Evolutionary conservation across 140 eudicot genomes (phyloP).

Genomic region (Ambrosia hybrid): DNA sequence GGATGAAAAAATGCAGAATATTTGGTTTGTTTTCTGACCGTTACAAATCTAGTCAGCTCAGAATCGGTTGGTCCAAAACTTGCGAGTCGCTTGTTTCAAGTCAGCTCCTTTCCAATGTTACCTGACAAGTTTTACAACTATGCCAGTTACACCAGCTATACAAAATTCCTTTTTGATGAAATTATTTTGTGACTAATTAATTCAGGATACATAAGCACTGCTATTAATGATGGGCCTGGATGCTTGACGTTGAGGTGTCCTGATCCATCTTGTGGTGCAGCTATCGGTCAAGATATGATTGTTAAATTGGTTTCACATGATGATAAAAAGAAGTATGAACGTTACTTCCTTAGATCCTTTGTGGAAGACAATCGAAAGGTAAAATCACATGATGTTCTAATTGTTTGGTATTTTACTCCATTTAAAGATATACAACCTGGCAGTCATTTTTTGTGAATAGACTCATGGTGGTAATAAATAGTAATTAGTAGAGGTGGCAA

Average conservation of each 20-base stretch:
- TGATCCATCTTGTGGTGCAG: slow-evolving; percentile 95
- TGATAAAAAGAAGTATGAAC: slow-evolving; percentile 75
- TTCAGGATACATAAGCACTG: slow-evolving; percentile 76
- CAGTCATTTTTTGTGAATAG: background rate
- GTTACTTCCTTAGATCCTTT: slow-evolving; percentile 89
- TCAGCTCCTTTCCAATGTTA: background rate
- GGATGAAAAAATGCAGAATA: background rate
- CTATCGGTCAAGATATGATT: slow-evolving; percentile 96
- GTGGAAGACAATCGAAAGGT: slow-evolving; percentile 97
- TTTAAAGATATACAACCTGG: no score
- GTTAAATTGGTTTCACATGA: slow-evolving; percentile 51
- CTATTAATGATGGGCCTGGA: slow-evolving; percentile 97
- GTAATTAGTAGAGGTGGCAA: slow-evolving; percentile 10
- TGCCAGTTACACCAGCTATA: background rate
- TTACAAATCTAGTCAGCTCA: background rate
- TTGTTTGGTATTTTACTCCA: background rate
- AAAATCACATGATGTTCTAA: background rate
- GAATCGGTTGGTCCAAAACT: background rate
- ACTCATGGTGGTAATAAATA: slow-evolving; percentile 1
- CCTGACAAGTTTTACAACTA: background rate
- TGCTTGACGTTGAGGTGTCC: slow-evolving; percentile 97
- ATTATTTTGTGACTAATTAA: slow-evolving; percentile 5
- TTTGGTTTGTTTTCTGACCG: background rate
- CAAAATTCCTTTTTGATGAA: background rate
- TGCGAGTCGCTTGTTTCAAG: background rate